phyloP scores from a whole-genome alignment of 257 asterid species.

The Fraxinus americana region DNA sequence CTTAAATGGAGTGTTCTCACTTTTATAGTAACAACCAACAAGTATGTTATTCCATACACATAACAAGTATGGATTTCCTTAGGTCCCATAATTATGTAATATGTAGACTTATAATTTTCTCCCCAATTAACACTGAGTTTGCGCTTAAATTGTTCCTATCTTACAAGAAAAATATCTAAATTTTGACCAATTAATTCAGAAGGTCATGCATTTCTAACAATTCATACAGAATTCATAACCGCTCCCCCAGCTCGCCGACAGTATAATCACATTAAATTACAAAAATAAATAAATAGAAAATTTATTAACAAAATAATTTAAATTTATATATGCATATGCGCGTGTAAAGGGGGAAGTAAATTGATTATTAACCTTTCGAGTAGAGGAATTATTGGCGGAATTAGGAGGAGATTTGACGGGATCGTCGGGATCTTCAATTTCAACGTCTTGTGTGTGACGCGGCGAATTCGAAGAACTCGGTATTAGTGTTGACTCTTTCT shows the following conservation, averaged over 20 bases:
- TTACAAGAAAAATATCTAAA: too few relatives aligned
- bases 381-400: slow-evolving; percentile 79
- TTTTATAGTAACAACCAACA: neutral
- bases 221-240: neutral
- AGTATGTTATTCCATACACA: slow-evolving; percentile 12
- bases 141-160: too few relatives aligned
- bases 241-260: neutral
- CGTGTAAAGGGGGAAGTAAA: neutral
- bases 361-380: slow-evolving; percentile 62
- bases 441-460: slow-evolving; percentile 52
- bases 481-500: slow-evolving; percentile 64
- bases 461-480: slow-evolving; percentile 40
- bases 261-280: neutral
- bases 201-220: neutral
- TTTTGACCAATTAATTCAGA: too few relatives aligned
- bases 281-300: neutral
- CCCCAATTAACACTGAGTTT: neutral
- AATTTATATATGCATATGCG: neutral
- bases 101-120: neutral
- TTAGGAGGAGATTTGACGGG: slow-evolving; percentile 72
- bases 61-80: neutral
- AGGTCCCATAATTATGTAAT: neutral
- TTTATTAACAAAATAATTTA: neutral
- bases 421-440: slow-evolving; percentile 68
- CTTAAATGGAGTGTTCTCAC: slow-evolving; percentile 10